Conservation (phyloP, 306 rosid genomes). For the Dicorynia guianensis region DNA sequence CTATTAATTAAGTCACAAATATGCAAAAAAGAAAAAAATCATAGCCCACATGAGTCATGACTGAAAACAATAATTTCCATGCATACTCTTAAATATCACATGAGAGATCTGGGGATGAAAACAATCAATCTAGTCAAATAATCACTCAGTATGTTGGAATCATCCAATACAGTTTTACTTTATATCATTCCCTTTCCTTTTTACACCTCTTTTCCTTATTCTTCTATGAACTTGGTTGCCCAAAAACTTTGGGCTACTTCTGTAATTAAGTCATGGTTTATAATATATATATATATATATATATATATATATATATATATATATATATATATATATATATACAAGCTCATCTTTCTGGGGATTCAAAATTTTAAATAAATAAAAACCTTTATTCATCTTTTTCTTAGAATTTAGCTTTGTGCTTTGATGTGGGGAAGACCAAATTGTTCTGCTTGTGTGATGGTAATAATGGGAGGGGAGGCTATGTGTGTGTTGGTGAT, state of each 20-base stretch:
- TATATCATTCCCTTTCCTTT: conserved; percentile 11
- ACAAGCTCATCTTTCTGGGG: background rate
- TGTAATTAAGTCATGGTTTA: background rate
- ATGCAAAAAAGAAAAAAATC: background rate
- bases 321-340: background rate
- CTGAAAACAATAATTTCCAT: conserved; percentile 16
- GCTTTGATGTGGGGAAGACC: conserved; percentile 42
- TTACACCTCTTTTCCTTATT: background rate
- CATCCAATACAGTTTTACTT: conserved; percentile 11
- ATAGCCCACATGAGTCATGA: background rate
- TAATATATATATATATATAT: too few relatives aligned
- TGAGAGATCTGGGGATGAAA: conserved; percentile 1
- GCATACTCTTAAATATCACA: conserved; percentile 2
- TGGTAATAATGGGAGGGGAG: conserved; percentile 51
- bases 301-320: background rate
- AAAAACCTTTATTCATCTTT: background rate
- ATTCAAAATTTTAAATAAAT: conserved; percentile 3
- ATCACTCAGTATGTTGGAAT: conserved; percentile 33
- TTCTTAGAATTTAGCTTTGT: conserved; percentile 17
- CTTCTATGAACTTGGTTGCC: conserved; percentile 19
- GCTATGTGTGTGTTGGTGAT: conserved; percentile 59
- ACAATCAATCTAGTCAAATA: conserved; percentile 32
- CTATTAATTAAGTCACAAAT: background rate
- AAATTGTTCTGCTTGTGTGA: conserved; percentile 40
- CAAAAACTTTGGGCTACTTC: conserved; percentile 14